Conservation (phyloP, 208 protist genomes). For the Kentomonas sorsogonicus region DNA sequence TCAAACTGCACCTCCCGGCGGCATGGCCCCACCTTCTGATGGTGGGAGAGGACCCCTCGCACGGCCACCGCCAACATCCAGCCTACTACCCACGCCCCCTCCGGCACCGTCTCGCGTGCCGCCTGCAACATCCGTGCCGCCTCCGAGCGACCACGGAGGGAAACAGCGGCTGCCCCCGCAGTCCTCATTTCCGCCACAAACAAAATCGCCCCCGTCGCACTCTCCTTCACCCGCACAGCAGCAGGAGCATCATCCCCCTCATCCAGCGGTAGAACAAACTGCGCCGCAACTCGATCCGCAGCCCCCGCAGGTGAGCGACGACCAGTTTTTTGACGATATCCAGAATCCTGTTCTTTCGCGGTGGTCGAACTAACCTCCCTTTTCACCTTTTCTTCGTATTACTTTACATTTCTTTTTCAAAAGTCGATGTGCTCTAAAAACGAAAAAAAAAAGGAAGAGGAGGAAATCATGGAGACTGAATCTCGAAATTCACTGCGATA, state of each 20-base stretch:
- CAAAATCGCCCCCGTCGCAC: neutral
- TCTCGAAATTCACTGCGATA: too few species aligned
- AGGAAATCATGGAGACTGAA: too few species aligned
- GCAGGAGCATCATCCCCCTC: neutral
- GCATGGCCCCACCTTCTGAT: neutral
- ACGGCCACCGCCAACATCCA: neutral
- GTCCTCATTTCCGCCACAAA: conserved; percentile 2
- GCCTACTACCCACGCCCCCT: neutral
- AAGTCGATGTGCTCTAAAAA: neutral
- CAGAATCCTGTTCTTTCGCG: conserved; percentile 70
- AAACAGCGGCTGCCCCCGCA: neutral
- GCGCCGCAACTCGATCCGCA: neutral
- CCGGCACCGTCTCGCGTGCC: neutral
- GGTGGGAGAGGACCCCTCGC: neutral
- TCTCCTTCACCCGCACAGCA: neutral
- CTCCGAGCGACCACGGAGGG: neutral
- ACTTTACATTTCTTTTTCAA: neutral
- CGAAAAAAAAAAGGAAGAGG: too few species aligned
- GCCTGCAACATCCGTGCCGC: neutral
- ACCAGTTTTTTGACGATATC: conserved; percentile 37
- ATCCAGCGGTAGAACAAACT: too few species aligned
- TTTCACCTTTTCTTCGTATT: neutral
- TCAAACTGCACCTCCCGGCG: too few species aligned
- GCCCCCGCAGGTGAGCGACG: neutral
- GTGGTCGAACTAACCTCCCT: conserved; percentile 26